Evolutionary conservation across 345 rosid species (phyloP).

Genomic region (thale cress (Arabidopsis thaliana)): TAIR10.1 NC_003076.8:25235501-25236000

Average conservation of each 20-base stretch:
- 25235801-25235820: neutral
- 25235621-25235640: constrained; percentile 9
- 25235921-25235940: constrained; percentile 37
- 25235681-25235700: neutral
- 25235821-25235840: neutral
- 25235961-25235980: constrained; percentile 25
- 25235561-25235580: neutral
- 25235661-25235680: neutral
- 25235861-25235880: constrained; percentile 15
- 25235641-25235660: neutral
- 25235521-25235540: neutral
- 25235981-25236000: constrained; percentile 41
- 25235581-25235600: neutral
- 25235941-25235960: constrained; percentile 29
- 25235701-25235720: neutral
- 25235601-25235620: constrained; percentile 3
- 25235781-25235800: neutral
- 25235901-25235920: neutral
- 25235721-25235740: neutral
- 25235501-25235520: neutral
- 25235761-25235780: neutral
- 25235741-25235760: neutral
- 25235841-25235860: neutral
- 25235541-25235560: neutral
- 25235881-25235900: constrained; percentile 22